phyloP scores from a whole-genome alignment of 2,329 filamentous ascomycete species.

The Alternaria sp. region DNA sequence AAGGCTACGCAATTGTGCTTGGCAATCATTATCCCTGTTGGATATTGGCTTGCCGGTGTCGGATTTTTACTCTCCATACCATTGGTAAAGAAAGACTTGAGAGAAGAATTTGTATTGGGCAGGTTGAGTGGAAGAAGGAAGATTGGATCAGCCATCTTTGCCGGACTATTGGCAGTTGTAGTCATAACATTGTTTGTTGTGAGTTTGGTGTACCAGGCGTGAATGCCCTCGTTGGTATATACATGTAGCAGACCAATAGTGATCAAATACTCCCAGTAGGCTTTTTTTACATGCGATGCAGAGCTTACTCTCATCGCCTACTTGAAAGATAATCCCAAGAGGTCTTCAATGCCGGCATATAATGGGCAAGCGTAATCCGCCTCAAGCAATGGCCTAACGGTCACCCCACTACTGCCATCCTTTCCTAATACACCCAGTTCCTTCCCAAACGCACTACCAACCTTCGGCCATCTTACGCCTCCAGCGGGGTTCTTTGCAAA shows the following conservation, averaged over 20 bases:
- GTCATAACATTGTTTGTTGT: background rate
- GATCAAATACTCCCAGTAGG: background rate
- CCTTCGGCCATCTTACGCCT: slow-evolving; percentile 21
- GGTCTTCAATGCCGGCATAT: slow-evolving; percentile 15
- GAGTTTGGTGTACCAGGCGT: background rate
- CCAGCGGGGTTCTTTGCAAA: slow-evolving; percentile 31
- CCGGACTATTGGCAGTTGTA: background rate
- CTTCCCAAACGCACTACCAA: slow-evolving; percentile 7
- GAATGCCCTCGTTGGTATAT: rapidly evolving
- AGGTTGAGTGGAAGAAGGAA: background rate
- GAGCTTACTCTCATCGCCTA: background rate
- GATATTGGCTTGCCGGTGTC: background rate
- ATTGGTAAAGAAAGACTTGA: background rate
- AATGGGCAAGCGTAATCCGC: slow-evolving; percentile 21
- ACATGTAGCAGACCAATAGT: background rate
- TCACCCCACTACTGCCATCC: slow-evolving; percentile 15
- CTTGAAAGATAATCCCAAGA: slow-evolving; percentile 13
- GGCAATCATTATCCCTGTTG: background rate
- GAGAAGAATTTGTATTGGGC: no score
- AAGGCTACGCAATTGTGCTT: background rate
- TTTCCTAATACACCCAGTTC: slow-evolving; percentile 22
- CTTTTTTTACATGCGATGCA: background rate
- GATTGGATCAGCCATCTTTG: background rate
- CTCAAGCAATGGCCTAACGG: slow-evolving; percentile 7
- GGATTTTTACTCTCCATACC: background rate